Evolutionary conservation across 2,329 filamentous ascomycete species (phyloP), one percentile per base, ranked within the genome.

Genomic region (Phialophora tarda): DNA sequence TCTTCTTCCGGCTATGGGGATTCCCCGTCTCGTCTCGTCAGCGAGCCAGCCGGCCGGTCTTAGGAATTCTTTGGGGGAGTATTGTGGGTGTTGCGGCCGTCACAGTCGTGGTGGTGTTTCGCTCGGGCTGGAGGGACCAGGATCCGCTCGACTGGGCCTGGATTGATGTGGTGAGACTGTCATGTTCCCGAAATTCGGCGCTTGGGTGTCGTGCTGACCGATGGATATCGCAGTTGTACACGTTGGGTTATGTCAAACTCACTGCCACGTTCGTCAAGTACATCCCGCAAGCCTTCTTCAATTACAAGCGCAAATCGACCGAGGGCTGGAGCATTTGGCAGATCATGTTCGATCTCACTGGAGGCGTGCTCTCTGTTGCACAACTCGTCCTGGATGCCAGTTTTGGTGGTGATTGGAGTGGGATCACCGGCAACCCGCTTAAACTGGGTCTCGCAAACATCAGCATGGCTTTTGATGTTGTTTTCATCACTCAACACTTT

Each of bases 401-500:
- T 65, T 80, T 96, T 44, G 89, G 95, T 77, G 85, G 85, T 63
- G 92, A 97, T 80, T 97, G 94, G 93, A 91, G 89, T 56, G 95
- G 94, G 24, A 84, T 98, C 65, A 93, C 89, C 0, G 94, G 93
- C 1, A 98, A 98, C 77, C 92, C 93, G 0, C 89, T 95, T 72
- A 99, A 98, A 81, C 88, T 98, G 65, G 88, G 89, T 2, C 83
- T 98, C 50, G 91, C 91, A 14, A 94, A 96, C 74, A 87, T 97
- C 54, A 92, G 89, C 65, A 89, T 98, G 73, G 77, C 91, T 2
- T 98, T 97, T 77, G 94, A 98, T 76, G 70, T 90, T 34, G 82
- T 97, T 57, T 98, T 98, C 76, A 89, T 98, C 59, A 74, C 85
- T 4, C 95, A 99, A 80, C 95, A 98, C 78, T 98, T 93, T 73